Evolutionary conservation across 2,329 filamentous ascomycete genomes (phyloP), one percentile per base, ranked within the genome.

Genomic region (Colletotrichum orchidophilum): DNA sequence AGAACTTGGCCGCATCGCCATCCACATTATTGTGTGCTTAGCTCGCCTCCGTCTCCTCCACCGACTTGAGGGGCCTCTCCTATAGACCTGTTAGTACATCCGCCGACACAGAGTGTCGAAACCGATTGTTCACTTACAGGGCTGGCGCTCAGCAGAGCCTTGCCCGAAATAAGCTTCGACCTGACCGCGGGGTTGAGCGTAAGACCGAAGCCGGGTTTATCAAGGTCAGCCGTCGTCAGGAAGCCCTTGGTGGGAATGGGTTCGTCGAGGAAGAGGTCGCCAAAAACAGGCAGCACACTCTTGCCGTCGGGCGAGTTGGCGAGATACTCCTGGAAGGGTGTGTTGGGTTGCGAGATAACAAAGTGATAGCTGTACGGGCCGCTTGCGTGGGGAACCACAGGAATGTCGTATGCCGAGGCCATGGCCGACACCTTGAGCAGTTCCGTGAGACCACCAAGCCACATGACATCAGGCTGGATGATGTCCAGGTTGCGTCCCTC

Each of bases 291-390:
- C 73, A 96, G 84, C 21, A 98, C 95, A 73, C 91, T 95, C 85
- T 94, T 94, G 59, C 95, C 95, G 77, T 98, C 95, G 0, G 95
- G 90, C 2, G 94, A 97, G 84, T 97, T 97, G 75, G 95, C 95
- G 27, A 98, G 88, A 79, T 98, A 98, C 82, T 98, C 95, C 81
- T 98, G 95, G 87, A 98, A 98, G 5, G 95, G 95, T 15, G 93
- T 94, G 84, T 97, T 97, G 73, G 94, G 90, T 82, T 98, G 95
- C 54, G 94, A 97, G 72, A 97, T 92, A 75, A 97, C 95, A 79
- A 97, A 98, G 83, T 98, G 95, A 83, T 98, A 98, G 77, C 94
- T 96, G 85, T 98, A 98, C 3, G 95, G 94, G 1, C 95, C 95
- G 73, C 93, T 96, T 54, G 95, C 95, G 79, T 98, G 95, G n/a